These are phyloP conservation scores for Alternaria sp. DNA, from an alignment of 2,329 filamentous ascomycete genomes.

Conservation along the genomic window DNA sequence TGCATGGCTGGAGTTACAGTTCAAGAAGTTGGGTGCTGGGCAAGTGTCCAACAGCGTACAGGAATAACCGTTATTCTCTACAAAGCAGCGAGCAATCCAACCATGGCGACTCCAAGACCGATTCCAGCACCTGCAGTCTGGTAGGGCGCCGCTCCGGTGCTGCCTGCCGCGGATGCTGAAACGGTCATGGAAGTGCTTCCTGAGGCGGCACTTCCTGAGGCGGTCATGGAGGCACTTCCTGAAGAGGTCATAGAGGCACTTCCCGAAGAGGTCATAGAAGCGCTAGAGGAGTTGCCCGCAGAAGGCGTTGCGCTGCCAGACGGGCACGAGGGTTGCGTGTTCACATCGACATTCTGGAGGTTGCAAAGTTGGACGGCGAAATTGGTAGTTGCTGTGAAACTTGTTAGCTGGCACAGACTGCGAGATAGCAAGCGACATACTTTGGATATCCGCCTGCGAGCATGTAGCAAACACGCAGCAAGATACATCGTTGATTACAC, in stretches of 20 bases:
- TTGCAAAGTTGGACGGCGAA: not conserved
- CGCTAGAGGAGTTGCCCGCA: not conserved
- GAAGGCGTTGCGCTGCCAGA: not conserved
- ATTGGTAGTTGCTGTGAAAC: not conserved
- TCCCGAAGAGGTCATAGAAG: not conserved
- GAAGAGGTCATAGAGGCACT: not conserved
- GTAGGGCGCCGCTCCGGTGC: not conserved
- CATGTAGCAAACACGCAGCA: constrained; percentile 55
- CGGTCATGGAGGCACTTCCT: not conserved
- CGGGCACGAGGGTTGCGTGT: not conserved
- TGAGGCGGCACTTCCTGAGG: not conserved
- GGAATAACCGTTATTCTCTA: not conserved
- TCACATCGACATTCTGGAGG: not conserved
- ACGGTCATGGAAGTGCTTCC: not conserved
- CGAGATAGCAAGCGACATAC: constrained; percentile 8
- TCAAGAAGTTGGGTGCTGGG: not conserved
- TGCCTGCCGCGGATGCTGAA: constrained; percentile 1
- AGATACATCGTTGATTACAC: constrained; percentile 49
- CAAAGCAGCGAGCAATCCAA: constrained; percentile 4
- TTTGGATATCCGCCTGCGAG: constrained; percentile 42
- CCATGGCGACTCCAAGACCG: not conserved
- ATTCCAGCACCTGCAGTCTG: constrained; percentile 1
- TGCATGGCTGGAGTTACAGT: not conserved
- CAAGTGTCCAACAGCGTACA: not conserved
- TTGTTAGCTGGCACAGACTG: not conserved